These are phyloP conservation scores for Yamadazyma buinensis DNA, from an alignment of 1,139 yeast genomes.

Conservation along the genomic window DNA sequence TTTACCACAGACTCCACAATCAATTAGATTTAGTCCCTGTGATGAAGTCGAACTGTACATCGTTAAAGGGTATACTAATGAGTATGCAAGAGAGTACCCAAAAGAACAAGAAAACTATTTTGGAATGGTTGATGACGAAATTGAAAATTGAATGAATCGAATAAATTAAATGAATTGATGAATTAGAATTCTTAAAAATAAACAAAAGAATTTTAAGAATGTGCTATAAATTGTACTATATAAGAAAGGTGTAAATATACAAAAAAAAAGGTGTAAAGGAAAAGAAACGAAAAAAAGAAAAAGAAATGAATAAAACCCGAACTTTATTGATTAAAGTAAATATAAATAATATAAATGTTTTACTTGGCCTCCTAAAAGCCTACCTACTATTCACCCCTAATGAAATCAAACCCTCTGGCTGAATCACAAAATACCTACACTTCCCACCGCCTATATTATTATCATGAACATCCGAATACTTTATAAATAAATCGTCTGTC, in stretches of 20 bases:
- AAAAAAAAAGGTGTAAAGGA: background rate
- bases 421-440: constrained; percentile 28
- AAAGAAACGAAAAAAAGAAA: too few species aligned
- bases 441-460: constrained; percentile 3
- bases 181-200: background rate
- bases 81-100: constrained; percentile 7
- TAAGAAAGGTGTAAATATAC: background rate
- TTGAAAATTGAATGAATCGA: constrained; percentile 1
- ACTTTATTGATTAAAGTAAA: too few species aligned
- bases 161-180: background rate
- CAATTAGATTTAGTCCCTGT: constrained; percentile 32
- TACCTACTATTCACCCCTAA: too few species aligned
- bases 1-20: constrained; percentile 38
- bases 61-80: constrained; percentile 32
- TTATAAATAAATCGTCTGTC: too few species aligned
- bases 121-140: constrained; percentile 26
- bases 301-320: too few species aligned
- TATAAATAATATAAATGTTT: too few species aligned
- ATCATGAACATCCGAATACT: too few species aligned
- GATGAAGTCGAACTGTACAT: constrained; percentile 42
- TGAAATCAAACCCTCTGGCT: constrained; percentile 36
- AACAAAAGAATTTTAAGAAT: background rate
- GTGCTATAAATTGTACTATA: background rate
- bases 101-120: constrained; percentile 40
- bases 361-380: too few species aligned